Evolutionary conservation across 106 monocot species (phyloP).

Genomic region (Dendrobium nobile): DNA sequence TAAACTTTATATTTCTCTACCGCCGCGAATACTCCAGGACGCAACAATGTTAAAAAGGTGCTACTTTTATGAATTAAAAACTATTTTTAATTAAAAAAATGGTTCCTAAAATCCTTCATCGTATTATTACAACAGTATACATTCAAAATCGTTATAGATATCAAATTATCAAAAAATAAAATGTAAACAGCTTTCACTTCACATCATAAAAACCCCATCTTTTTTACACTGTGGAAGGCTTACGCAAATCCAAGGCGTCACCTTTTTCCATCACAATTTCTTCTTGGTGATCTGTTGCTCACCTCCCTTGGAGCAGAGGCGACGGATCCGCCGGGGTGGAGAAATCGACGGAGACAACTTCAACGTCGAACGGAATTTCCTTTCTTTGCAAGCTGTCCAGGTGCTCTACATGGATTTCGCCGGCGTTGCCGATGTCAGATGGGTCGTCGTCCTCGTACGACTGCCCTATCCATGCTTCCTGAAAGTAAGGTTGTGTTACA

Average conservation of each 20-base stretch:
- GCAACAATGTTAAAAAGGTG: too few relatives aligned
- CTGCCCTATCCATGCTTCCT: constrained; percentile 35
- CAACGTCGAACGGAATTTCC: background rate
- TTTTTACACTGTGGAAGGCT: background rate
- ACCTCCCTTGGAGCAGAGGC: constrained; percentile 25
- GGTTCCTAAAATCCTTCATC: background rate
- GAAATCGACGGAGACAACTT: constrained; percentile 4
- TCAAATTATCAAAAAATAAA: background rate
- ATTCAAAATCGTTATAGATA: background rate
- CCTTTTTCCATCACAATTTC: background rate
- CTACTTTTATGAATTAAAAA: too few relatives aligned
- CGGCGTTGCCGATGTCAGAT: constrained; percentile 10
- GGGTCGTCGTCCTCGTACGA: constrained; percentile 16
- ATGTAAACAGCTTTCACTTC: background rate
- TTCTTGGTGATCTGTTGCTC: background rate
- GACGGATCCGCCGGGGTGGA: background rate
- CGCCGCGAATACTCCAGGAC: too few relatives aligned
- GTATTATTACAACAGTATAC: background rate
- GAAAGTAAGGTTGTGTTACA: background rate
- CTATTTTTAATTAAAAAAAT: too few relatives aligned
- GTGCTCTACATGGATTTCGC: background rate
- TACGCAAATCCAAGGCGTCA: background rate
- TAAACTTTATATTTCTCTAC: too few relatives aligned
- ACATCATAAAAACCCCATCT: background rate
- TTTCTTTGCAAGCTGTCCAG: background rate